Conservation (phyloP, 768 basidiomycete genomes). For the Podaxis carcinomalis region DNA sequence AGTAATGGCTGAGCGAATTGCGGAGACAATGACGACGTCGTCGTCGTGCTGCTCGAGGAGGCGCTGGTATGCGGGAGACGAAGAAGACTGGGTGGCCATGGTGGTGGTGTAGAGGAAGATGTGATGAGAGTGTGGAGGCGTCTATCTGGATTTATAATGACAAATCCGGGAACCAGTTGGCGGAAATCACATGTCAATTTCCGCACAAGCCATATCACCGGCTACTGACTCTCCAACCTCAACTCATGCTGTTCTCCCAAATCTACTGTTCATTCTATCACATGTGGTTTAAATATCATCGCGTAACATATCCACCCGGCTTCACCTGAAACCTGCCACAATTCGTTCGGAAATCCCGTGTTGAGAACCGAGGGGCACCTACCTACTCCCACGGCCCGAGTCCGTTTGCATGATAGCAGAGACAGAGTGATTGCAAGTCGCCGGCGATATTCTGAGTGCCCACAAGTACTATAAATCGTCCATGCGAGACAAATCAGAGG, state of each 20-base stretch:
- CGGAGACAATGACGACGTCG: conserved; percentile 88
- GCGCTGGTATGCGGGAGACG: conserved; percentile 47
- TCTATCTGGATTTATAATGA: conserved; percentile 5
- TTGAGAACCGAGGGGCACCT: too few species aligned
- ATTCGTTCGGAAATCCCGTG: too few species aligned
- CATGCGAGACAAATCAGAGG: too few species aligned
- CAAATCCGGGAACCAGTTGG: background rate
- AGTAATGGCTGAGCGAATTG: conserved; percentile 88
- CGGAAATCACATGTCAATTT: conserved; percentile 7
- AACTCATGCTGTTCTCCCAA: background rate
- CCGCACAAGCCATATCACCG: background rate
- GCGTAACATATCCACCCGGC: too few species aligned
- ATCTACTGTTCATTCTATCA: background rate
- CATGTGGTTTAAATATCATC: too few species aligned
- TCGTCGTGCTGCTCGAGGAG: conserved; percentile 71
- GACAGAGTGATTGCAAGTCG: too few species aligned
- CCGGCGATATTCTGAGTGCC: too few species aligned
- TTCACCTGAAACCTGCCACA: too few species aligned
- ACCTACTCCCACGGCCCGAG: too few species aligned
- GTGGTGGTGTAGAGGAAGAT: conserved; percentile 13
- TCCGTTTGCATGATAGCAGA: too few species aligned
- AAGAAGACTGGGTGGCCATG: conserved; percentile 29
- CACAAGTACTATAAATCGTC: too few species aligned
- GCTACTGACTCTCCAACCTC: background rate
- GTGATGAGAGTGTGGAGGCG: conserved; percentile 11